Percentiles rank a stretch among this genome's conserved stretches.
phyloP scores from a whole-genome alignment of 352 stramenopile genomes.

The Phytopythium litorale region DNA sequence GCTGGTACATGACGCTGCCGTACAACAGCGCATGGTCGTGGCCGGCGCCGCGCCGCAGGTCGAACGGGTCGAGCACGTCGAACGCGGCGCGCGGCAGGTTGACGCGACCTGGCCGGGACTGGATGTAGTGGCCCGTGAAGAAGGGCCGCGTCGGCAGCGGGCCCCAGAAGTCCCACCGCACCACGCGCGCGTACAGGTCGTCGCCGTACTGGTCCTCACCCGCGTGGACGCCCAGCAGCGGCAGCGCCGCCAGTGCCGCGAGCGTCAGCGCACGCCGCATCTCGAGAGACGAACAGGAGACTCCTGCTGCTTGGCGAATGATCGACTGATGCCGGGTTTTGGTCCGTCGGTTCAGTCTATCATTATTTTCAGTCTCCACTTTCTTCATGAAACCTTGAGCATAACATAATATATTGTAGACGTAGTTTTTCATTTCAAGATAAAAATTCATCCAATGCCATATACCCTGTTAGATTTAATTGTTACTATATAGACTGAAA shows the following conservation, averaged over 20 bases:
- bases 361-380: no score
- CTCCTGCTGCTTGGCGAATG: not conserved
- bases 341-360: no score
- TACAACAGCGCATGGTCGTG: conserved; percentile 48
- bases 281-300: not conserved
- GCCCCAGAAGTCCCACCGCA: conserved; percentile 68
- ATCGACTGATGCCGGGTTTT: no score
- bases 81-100: conserved; percentile 48
- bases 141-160: conserved; percentile 31
- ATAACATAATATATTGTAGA: no score
- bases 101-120: conserved; percentile 42
- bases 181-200: conserved; percentile 13
- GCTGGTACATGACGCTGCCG: conserved; percentile 50
- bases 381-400: no score
- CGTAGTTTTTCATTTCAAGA: no score
- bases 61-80: conserved; percentile 56
- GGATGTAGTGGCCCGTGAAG: conserved; percentile 61
- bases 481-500: no score
- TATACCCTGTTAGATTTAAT: no score
- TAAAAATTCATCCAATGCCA: no score
- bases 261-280: conserved; percentile 9
- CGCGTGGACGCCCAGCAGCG: not conserved
- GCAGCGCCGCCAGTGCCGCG: conserved; percentile 4
- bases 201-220: not conserved
- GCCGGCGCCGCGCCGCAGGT: conserved; percentile 18